Base-by-base conservation (phyloP, 2,329 filamentous ascomycete genomes). In the Colletotrichum lupini region DNA sequence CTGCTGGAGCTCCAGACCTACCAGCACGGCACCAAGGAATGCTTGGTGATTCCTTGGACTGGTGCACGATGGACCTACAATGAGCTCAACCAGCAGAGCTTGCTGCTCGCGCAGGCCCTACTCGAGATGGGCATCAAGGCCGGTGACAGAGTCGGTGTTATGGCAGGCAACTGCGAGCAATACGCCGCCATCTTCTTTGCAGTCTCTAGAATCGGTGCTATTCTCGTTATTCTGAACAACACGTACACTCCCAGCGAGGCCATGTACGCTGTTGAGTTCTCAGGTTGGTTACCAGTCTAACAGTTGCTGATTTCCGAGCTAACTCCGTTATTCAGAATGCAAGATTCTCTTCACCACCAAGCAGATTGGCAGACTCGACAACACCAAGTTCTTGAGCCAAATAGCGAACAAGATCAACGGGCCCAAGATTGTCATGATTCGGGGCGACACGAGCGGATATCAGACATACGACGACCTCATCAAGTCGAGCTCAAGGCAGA, bases 81-180 rank as follows among this genome's bases (percentile, higher is more conserved):
- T 74, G 86, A 92, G 73, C 84, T 93, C 65, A 89, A 91, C 77
- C 86, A 90, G 70, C 89, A 92, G 81, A 90, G 88, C 77, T 87
- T 88, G 57, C 84, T 87, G 67, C 82, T 93, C 57, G 91, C 92
- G 6, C 90, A 90, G 63, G 92, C 93, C 12, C 82, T 95, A 72
- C 82, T 94, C 56, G 88, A 90, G 26, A 88, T 91, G 81, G 92
- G 92, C 2, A 89, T 95, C 64, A 85, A 88, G 52, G 88, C 89
- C 35, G 92, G 92, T 46, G 93, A 95, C 80, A 87, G 92, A 16
- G 87, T 95, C 32, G 93, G 90, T 35, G 92, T 95, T 76, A 94
- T 95, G 91, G 92, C 93, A 82, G 77, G 95, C 85, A 83, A 97
- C 89, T 85, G 95, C 87, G 84, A 97, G 88, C 87, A 97, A 89